These are phyloP conservation scores for Ascoidea asiatica DNA, from an alignment of 805 yeast genomes.

Conservation along the genomic window DNA sequence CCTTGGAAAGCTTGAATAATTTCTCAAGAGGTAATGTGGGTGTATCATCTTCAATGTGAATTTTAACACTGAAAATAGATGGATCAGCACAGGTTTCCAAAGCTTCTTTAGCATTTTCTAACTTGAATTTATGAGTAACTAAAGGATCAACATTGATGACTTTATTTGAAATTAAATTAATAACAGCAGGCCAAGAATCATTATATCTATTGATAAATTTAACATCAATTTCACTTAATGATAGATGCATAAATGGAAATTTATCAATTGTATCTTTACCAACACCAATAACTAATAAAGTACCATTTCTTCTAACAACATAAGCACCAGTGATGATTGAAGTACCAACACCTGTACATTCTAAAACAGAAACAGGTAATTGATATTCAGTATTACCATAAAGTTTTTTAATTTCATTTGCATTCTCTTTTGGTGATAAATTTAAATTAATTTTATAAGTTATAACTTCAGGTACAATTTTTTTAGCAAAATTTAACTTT, in stretches of 20 bases:
- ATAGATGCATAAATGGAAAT: slow-evolving; percentile 41
- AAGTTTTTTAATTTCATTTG: slow-evolving; percentile 20
- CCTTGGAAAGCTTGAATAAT: too few relatives aligned
- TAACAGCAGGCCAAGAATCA: slow-evolving; percentile 45
- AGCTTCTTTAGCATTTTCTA: slow-evolving; percentile 36
- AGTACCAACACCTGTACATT: slow-evolving; percentile 41
- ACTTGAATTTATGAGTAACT: slow-evolving; percentile 33
- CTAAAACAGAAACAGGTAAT: slow-evolving; percentile 31
- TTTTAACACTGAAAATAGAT: slow-evolving; percentile 6
- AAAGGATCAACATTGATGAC: slow-evolving; percentile 29
- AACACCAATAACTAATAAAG: slow-evolving; percentile 35
- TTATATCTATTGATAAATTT: slow-evolving; percentile 40
- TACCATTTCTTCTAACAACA: slow-evolving; percentile 32
- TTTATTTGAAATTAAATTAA: slow-evolving; percentile 30
- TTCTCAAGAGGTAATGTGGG: too few relatives aligned
- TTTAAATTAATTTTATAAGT: slow-evolving; percentile 27
- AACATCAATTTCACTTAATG: slow-evolving; percentile 37
- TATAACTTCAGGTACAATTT: slow-evolving; percentile 29
- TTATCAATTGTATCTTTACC: slow-evolving; percentile 31
- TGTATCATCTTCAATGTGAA: slow-evolving; percentile 7
- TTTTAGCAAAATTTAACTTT: slow-evolving; percentile 32
- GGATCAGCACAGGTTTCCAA: slow-evolving; percentile 13
- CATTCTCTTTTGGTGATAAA: slow-evolving; percentile 22
- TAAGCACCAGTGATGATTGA: slow-evolving; percentile 33
- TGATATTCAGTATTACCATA: slow-evolving; percentile 23